Evolutionary conservation across 2,329 filamentous ascomycete species (phyloP), one percentile per base, ranked within the genome.

Genomic region (Elsinoe fawcettii): DNA sequence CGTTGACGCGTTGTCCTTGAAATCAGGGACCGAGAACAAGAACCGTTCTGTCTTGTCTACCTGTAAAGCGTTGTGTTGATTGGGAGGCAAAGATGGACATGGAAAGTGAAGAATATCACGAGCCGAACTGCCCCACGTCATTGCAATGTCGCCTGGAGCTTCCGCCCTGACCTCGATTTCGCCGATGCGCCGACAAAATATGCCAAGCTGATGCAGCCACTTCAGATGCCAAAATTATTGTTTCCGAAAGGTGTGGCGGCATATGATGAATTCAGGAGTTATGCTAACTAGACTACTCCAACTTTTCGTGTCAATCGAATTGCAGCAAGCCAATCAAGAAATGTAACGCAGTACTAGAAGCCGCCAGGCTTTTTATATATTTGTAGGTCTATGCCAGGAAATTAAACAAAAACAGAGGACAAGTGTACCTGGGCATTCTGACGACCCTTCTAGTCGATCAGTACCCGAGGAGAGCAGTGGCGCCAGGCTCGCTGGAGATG

Each of bases 401-500:
- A 7, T 7, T 7, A 37, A 37, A n/a, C 34, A 37, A 37, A n/a
- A 37, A 12, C 34, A 37, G 34, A 3, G 5, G 14, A 32, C 5
- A 37, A 12, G 6, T 37, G 11, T 12, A 37, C 6, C 14, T 5
- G 27, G 27, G 5, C 14, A 6, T 37, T 12, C 5, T 37, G 34
- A n/a, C 11, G 34, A n/a, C 1, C 18, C 11, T 5, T 23, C n/a
- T n/a, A 22, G n/a, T 16, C 18, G 12, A 14, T 53, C 34, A 61
- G 54, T 58, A 62, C 8, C 75, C 73, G 46, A 96, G 72, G 53
- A 96, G 76, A 14, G 88, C 90, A 63, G 78, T 80, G 25, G 91
- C 93, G 47, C 89, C 92, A 18, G 87, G 81, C 81, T 99, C 93
- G 73, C 90, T 96, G 71, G 87, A 95, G 65, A 97, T 87, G 70